Percentiles rank a stretch among this genome's conserved stretches.
These are phyloP conservation scores for Didymella arachidicola DNA, from an alignment of 2,329 filamentous ascomycete species.

Conservation along the genomic window DNA sequence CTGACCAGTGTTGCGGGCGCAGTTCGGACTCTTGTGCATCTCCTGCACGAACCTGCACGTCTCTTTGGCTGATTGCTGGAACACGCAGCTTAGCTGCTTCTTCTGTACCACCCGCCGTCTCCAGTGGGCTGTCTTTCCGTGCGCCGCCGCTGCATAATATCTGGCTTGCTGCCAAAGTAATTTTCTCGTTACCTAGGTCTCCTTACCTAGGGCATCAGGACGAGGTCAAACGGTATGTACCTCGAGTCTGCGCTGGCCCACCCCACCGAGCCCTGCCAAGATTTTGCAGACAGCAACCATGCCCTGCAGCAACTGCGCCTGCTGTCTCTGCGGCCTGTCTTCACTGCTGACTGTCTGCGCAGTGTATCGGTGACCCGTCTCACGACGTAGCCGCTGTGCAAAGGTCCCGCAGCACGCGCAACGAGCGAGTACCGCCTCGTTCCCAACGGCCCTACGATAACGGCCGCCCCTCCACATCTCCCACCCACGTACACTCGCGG, in stretches of 20 bases:
- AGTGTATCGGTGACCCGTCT: slow-evolving; percentile 31
- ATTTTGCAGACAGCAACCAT: slow-evolving; percentile 22
- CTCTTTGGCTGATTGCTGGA: slow-evolving; percentile 34
- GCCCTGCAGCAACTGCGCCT: slow-evolving; percentile 17
- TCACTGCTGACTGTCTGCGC: slow-evolving; percentile 36
- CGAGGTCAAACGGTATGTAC: slow-evolving; percentile 23
- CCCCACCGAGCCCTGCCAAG: slow-evolving; percentile 31
- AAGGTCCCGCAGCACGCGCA: slow-evolving; percentile 28
- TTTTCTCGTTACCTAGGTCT: slow-evolving; percentile 41
- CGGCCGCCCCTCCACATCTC: slow-evolving; percentile 20
- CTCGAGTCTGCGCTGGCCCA: slow-evolving; percentile 7
- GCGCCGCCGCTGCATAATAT: slow-evolving; percentile 47
- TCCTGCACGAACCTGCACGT: slow-evolving; percentile 26
- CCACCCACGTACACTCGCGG: slow-evolving; percentile 14
- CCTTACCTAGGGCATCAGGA: slow-evolving; percentile 40
- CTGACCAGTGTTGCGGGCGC: slow-evolving; percentile 34
- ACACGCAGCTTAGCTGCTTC: slow-evolving; percentile 22
- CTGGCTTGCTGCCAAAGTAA: slow-evolving; percentile 33
- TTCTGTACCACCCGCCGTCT: slow-evolving; percentile 22
- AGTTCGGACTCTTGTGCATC: slow-evolving; percentile 27
- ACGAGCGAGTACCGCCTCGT: slow-evolving; percentile 26
- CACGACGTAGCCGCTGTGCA: slow-evolving; percentile 32
- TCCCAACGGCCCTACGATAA: slow-evolving; percentile 21
- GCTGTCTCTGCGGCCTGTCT: slow-evolving; percentile 9
- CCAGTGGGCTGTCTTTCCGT: slow-evolving; percentile 42